Conservation (phyloP, 2,329 filamentous ascomycete species). For the Zalaria sp. region DNA sequence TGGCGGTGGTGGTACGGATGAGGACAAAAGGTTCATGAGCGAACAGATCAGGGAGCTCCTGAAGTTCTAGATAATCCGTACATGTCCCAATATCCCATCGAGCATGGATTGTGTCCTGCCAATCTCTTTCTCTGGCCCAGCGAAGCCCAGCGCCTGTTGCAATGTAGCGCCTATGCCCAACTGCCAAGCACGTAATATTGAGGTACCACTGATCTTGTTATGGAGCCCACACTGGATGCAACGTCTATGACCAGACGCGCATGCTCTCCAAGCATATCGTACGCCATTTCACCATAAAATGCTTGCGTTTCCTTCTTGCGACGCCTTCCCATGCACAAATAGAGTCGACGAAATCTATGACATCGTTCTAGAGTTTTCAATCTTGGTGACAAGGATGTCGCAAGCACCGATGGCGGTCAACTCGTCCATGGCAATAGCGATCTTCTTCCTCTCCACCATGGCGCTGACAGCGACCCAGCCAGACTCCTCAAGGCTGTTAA, state of each 20-base stretch:
- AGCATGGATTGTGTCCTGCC: too few relatives aligned
- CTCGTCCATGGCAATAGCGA: slow-evolving; percentile 78
- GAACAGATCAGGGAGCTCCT: slow-evolving; percentile 11
- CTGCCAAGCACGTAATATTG: too few relatives aligned
- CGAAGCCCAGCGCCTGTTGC: too few relatives aligned
- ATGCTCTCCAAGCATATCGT: too few relatives aligned
- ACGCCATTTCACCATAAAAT: too few relatives aligned
- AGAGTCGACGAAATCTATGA: slow-evolving; percentile 3
- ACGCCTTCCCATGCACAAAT: neutral
- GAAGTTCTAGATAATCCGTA: neutral
- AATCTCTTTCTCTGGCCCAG: too few relatives aligned
- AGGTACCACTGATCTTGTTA: too few relatives aligned
- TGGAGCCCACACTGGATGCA: too few relatives aligned
- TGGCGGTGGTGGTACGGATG: slow-evolving; percentile 20
- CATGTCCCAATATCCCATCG: too few relatives aligned
- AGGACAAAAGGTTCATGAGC: slow-evolving; percentile 18
- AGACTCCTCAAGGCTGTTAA: slow-evolving; percentile 76
- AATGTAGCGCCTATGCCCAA: too few relatives aligned
- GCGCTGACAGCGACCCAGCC: slow-evolving; percentile 89
- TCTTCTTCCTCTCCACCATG: slow-evolving; percentile 83
- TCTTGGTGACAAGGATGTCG: slow-evolving; percentile 74
- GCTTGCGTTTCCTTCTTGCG: too few relatives aligned
- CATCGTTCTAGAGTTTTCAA: slow-evolving; percentile 59
- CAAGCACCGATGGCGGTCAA: slow-evolving; percentile 61
- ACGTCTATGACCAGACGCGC: too few relatives aligned